Base-by-base conservation (phyloP, 768 basidiomycete species). In the Psilocybe azurescens region DNA sequence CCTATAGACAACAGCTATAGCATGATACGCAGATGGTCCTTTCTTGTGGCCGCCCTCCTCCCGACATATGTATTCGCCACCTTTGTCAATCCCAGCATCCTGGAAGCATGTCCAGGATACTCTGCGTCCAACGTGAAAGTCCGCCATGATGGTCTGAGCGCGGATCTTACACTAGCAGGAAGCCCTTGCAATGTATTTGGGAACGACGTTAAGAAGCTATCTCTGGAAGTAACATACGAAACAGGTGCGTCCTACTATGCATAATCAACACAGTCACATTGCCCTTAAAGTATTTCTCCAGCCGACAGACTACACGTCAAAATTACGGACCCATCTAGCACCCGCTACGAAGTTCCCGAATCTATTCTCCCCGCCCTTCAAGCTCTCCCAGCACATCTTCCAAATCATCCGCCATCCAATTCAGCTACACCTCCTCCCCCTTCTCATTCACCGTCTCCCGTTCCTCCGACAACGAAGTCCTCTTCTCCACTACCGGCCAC, bases 61-160 rank as follows among this genome's bases (percentile, higher is more conserved):
- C 52, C 32, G 30, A 32, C 33, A 32, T 53, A 14, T 3, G 54
- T 51, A n/a, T 9, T 32, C 10, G 59, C 64, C n/a, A 59, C 69
- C 3, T 59, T 60, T 33, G 72, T 75, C 29, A 72, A 77, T 58
- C 77, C 79, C 4, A 63, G 67, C 14, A 69, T 77, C 6, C 78
- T 88, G 39, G 86, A 88, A 66, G 79, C 82, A 0, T 90, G 88
- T 69, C 81, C 87, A 1, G 88, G 89, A 14, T 89, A 90, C 72
- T 77, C 75, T 7, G 83, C 82, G 9, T 74, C 71, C 2, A 81
- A 85, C 59, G 78, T 88, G 18, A 73, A 75, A 30, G 70, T 72
- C 3, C 48, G 61, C 3, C 78, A 79, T 0, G 69, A 77, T 2
- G 77, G 67, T 9, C 69, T 89, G 51, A 83, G 79, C 4, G 86